Percentiles rank a stretch among this genome's conserved stretches.
Evolutionary conservation across 345 rosid genomes (phyloP).

Genomic region (Combretum micranthum): DNA sequence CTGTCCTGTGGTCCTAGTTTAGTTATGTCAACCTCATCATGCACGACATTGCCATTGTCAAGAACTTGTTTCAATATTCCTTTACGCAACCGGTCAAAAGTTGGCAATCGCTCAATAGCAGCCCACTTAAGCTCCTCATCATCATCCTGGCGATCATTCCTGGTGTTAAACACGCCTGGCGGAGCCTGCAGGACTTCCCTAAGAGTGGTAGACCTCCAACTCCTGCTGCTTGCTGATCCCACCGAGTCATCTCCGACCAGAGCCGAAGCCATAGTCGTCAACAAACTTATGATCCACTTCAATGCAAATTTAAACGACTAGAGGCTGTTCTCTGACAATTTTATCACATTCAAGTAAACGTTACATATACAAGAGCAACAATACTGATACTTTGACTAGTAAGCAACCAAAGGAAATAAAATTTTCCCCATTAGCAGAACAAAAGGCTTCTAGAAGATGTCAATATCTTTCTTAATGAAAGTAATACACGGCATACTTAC

Average conservation of each 20-base stretch:
- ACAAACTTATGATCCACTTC: not conserved
- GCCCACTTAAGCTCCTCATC: constrained; percentile 94
- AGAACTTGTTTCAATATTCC: constrained; percentile 53
- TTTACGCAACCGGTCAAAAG: constrained; percentile 66
- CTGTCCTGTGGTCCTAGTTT: constrained; percentile 53
- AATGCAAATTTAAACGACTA: no score
- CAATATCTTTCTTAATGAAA: no score
- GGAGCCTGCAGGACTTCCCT: constrained; percentile 39
- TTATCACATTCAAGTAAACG: no score
- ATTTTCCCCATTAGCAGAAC: no score
- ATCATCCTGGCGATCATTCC: constrained; percentile 38
- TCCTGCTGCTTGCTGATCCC: constrained; percentile 50
- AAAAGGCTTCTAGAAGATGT: no score
- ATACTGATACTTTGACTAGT: no score
- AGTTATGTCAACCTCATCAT: constrained; percentile 52
- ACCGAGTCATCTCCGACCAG: constrained; percentile 48
- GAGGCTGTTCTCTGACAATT: no score
- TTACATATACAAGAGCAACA: no score
- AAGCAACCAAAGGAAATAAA: no score
- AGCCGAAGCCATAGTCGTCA: constrained; percentile 25
- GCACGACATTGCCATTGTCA: constrained; percentile 41
- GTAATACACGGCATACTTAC: no score
- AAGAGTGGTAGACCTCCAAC: constrained; percentile 35
- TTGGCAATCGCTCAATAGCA: constrained; percentile 88
- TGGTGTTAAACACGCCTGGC: constrained; percentile 25